phyloP scores from a whole-genome alignment of 768 basidiomycete genomes.

The Mycena albidolilacea region DNA sequence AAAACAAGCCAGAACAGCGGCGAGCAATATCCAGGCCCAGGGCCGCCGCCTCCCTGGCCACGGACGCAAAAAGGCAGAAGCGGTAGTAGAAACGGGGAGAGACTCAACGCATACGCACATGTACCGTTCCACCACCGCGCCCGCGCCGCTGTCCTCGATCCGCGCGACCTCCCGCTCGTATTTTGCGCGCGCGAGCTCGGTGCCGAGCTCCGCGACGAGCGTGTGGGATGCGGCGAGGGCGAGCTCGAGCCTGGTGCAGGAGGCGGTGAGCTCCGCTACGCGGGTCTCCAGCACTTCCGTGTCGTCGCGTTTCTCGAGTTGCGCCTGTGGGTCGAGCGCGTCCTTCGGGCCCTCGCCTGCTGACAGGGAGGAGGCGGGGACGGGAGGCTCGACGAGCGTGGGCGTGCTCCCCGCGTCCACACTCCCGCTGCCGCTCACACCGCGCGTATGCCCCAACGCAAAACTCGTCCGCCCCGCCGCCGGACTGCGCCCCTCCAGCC shows the following conservation, averaged over 20 bases:
- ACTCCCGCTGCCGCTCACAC: neutral
- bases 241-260: slow-evolving; percentile 51
- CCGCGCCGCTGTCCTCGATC: slow-evolving; percentile 81
- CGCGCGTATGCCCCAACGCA: neutral
- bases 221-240: slow-evolving; percentile 64
- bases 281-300: neutral
- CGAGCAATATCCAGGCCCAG: too few species aligned
- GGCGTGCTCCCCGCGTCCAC: slow-evolving; percentile 4
- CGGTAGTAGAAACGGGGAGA: neutral
- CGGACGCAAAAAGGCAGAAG: neutral
- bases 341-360: too few species aligned
- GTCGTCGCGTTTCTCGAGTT: too few species aligned
- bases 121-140: slow-evolving; percentile 88
- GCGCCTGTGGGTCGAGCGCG: neutral
- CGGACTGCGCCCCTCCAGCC: slow-evolving; percentile 64
- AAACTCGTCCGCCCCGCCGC: slow-evolving; percentile 5
- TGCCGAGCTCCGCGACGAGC: slow-evolving; percentile 57
- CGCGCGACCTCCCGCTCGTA: slow-evolving; percentile 69
- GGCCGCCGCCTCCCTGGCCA: too few species aligned
- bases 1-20: too few species aligned
- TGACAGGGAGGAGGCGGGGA: too few species aligned
- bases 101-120: slow-evolving; percentile 76
- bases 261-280: slow-evolving; percentile 26
- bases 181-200: slow-evolving; percentile 60
- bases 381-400: slow-evolving; percentile 27